phyloP scores from a whole-genome alignment of 169 alveolate species.

The Cryptosporidium andersoni region DNA sequence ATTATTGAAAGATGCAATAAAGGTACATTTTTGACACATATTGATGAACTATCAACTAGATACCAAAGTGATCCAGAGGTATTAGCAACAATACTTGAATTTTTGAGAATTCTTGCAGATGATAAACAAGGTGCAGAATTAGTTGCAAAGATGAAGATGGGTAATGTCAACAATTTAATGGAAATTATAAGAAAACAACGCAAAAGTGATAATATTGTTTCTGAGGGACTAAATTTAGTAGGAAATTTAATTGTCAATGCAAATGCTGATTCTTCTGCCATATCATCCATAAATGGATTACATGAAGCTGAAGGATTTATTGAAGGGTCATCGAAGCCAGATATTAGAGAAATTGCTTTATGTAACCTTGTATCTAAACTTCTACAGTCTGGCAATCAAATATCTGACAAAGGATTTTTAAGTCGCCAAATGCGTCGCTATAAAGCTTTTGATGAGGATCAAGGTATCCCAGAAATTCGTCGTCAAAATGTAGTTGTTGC shows the following conservation, averaged over 20 bases:
- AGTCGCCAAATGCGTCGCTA: conserved; percentile 61
- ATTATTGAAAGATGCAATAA: conserved; percentile 57
- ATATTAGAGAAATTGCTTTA: conserved; percentile 47
- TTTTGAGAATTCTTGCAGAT: conserved; percentile 79
- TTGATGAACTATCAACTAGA: conserved; percentile 73
- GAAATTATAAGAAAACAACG: conserved; percentile 47
- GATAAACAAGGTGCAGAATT: conserved; percentile 80
- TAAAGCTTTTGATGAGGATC: conserved; percentile 65
- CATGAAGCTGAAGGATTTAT: conserved; percentile 55
- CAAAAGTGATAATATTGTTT: conserved; percentile 35
- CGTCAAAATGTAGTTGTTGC: conserved; percentile 46
- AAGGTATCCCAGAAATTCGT: conserved; percentile 24
- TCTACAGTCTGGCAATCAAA: conserved; percentile 2
- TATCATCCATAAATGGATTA: conserved; percentile 42
- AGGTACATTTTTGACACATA: conserved; percentile 58
- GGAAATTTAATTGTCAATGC: conserved; percentile 62
- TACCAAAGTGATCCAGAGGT: conserved; percentile 80
- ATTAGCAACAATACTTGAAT: conserved; percentile 76
- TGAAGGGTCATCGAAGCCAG: conserved; percentile 47
- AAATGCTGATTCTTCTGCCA: conserved; percentile 33
- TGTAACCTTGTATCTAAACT: conserved; percentile 39
- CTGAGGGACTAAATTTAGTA: conserved; percentile 50
- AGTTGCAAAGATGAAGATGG: conserved; percentile 62
- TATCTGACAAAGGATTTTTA: conserved; percentile 33
- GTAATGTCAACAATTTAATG: conserved; percentile 27